Percentiles rank a stretch among this genome's conserved stretches.
These are phyloP conservation scores for Aspergillus floridensis DNA, from an alignment of 2,329 filamentous ascomycete species.

Conservation along the genomic window DNA sequence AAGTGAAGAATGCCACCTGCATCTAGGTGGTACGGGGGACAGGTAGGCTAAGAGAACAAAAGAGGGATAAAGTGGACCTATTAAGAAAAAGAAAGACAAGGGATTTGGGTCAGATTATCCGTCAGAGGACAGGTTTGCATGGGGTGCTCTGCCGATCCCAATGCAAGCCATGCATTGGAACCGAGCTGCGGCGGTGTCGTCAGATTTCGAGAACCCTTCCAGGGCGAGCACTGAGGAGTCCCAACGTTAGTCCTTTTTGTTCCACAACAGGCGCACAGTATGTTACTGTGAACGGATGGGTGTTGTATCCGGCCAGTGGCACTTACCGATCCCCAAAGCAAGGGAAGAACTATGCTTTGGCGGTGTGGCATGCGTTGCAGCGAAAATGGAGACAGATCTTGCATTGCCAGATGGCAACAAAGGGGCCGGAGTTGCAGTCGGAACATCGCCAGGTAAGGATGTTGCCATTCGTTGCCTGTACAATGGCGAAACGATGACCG, in stretches of 20 bases:
- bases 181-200: not conserved
- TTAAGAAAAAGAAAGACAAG: not conserved
- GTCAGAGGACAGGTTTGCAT: not conserved
- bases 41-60: not conserved
- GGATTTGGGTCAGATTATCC: not conserved
- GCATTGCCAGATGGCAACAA: slow-evolving; percentile 44
- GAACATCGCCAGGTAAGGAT: slow-evolving; percentile 46
- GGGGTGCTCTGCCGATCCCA: not conserved
- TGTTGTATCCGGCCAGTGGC: not conserved
- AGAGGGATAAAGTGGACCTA: slow-evolving; percentile 2
- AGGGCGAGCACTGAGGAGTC: slow-evolving; percentile 2
- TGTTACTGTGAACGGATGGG: not conserved
- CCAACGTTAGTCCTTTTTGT: not conserved
- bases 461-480: slow-evolving; percentile 43
- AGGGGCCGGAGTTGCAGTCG: slow-evolving; percentile 43
- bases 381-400: slow-evolving; percentile 43
- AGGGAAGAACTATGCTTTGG: slow-evolving; percentile 28
- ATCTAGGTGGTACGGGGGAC: not conserved
- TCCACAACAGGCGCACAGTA: slow-evolving; percentile 5
- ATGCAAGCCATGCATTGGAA: not conserved
- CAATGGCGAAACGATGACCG: slow-evolving; percentile 39
- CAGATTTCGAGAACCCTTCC: not conserved
- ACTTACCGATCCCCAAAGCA: slow-evolving; percentile 12
- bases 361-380: slow-evolving; percentile 41
- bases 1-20: not conserved